Evolutionary conservation across 345 rosid species (phyloP).

Genomic region (Geranium rotundifolium): DNA sequence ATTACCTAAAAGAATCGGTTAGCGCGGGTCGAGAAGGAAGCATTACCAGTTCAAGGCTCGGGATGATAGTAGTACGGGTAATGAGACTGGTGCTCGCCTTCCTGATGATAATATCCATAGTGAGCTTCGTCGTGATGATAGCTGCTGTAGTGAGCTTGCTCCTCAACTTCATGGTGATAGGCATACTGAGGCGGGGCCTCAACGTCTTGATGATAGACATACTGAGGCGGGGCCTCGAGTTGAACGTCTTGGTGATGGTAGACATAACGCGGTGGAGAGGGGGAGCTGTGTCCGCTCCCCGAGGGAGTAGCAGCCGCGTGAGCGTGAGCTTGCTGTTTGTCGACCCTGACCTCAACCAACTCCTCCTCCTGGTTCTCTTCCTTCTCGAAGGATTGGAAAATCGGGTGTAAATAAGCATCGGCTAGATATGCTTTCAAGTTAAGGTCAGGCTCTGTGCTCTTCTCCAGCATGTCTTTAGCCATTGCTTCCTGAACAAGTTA

Average conservation of each 20-base stretch:
- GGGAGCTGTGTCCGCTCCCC: not conserved
- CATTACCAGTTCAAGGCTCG: no score
- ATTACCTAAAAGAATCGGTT: no score
- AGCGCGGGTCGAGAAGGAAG: no score
- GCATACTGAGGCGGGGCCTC: no score
- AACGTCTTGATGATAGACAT: no score
- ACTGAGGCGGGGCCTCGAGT: no score
- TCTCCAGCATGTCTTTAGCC: slow-evolving; percentile 64
- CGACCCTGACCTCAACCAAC: slow-evolving; percentile 33
- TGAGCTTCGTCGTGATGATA: no score
- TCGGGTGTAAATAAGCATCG: slow-evolving; percentile 90
- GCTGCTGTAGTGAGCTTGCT: no score
- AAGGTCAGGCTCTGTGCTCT: slow-evolving; percentile 38
- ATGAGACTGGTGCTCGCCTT: no score
- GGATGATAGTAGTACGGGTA: no score
- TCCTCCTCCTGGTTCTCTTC: slow-evolving; percentile 27
- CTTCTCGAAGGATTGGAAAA: slow-evolving; percentile 61
- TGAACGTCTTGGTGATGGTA: not conserved
- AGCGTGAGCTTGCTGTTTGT: slow-evolving; percentile 26
- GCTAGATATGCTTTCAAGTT: slow-evolving; percentile 62
- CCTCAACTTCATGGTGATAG: no score
- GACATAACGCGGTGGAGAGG: not conserved
- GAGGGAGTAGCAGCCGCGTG: not conserved
- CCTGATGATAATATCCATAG: no score
- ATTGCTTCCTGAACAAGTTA: slow-evolving; percentile 64